These are phyloP conservation scores for Starmera amethionina DNA, from an alignment of 805 yeast genomes.

Conservation along the genomic window DNA sequence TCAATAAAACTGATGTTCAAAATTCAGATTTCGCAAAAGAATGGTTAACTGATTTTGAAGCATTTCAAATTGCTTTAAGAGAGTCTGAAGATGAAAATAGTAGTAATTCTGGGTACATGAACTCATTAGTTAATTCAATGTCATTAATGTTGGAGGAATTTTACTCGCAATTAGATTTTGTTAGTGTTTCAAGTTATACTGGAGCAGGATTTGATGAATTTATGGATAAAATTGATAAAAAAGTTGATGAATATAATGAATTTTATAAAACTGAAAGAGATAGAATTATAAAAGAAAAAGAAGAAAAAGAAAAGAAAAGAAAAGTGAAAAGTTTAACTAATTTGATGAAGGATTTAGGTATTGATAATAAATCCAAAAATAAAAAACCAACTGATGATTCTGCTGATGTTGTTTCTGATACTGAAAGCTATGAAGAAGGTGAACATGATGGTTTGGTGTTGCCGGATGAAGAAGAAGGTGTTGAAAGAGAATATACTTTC, in stretches of 20 bases:
- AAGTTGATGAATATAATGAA: conserved; percentile 78
- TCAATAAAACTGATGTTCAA: conserved; percentile 87
- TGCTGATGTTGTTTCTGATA: conserved; percentile 44
- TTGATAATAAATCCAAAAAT: conserved; percentile 27
- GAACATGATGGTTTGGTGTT: conserved; percentile 32
- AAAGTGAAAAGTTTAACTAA: conserved; percentile 63
- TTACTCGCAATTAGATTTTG: conserved; percentile 85
- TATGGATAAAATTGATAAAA: conserved; percentile 68
- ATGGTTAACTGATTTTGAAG: conserved; percentile 97
- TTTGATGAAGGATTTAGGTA: conserved; percentile 81
- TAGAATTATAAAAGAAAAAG: conserved; percentile 63
- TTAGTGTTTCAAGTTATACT: conserved; percentile 85
- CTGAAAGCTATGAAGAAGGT: conserved; percentile 35
- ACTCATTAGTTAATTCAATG: conserved; percentile 88
- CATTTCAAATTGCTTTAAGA: conserved; percentile 71
- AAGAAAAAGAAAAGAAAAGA: conserved; percentile 59
- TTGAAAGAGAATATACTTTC: conserved; percentile 62
- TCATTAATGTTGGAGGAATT: conserved; percentile 93
- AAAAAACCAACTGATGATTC: conserved; percentile 31
- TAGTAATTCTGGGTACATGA: conserved; percentile 81
- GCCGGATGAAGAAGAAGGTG: conserved; percentile 39
- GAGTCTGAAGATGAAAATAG: conserved; percentile 57
- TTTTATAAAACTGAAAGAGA: conserved; percentile 85
- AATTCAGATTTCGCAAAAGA: conserved; percentile 82
- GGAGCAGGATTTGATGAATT: conserved; percentile 95